These are phyloP conservation scores for Catharanthus roseus DNA, from an alignment of 257 asterid genomes.

Conservation along the genomic window DNA sequence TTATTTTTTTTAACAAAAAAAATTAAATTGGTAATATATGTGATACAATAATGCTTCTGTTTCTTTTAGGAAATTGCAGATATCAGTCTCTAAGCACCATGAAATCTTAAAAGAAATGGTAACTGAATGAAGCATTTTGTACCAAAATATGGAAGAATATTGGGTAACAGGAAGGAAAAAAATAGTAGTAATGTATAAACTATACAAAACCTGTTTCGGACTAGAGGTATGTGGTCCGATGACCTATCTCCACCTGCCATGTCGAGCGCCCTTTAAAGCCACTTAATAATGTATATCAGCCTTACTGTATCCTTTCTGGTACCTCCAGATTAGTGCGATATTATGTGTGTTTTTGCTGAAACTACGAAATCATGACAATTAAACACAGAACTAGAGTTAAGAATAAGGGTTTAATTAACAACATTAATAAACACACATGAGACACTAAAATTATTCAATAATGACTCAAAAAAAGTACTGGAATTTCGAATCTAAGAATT, in stretches of 20 bases:
- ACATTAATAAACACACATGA: background rate
- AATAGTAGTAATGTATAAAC: background rate
- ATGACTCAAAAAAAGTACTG: background rate
- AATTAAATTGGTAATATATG: no score
- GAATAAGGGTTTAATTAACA: background rate
- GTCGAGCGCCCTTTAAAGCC: no score
- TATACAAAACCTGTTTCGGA: conserved; percentile 7
- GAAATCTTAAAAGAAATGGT: background rate
- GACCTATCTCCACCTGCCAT: no score
- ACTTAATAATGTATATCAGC: no score
- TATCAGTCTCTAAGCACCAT: background rate
- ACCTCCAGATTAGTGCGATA: no score
- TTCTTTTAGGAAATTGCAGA: background rate
- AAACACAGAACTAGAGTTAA: background rate
- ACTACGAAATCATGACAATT: background rate
- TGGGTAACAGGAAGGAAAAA: background rate
- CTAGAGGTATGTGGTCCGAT: no score
- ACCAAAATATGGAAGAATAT: background rate
- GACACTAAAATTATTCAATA: background rate
- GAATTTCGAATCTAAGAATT: background rate
- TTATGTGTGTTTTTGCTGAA: no score
- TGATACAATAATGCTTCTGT: background rate
- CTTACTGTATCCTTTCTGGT: no score
- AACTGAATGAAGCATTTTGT: background rate
- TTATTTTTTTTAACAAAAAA: no score